phyloP scores from a whole-genome alignment of 139 green algal genomes.

The Coelastrella sp. region DNA sequence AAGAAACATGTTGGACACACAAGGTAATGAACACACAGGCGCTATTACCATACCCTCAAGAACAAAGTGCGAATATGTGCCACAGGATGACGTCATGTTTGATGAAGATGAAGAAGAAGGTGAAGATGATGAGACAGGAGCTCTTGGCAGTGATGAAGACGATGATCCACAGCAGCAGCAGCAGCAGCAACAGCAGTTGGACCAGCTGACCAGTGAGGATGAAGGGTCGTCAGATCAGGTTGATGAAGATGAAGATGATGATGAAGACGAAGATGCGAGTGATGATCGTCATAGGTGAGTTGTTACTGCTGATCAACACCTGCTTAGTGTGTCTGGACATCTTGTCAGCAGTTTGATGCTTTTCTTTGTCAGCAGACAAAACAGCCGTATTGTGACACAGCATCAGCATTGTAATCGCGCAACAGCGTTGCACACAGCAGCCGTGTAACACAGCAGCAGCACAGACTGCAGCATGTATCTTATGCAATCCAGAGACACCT shows the following conservation, averaged over 20 bases:
- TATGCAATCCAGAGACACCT: too few species aligned
- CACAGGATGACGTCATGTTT: conserved; percentile 22
- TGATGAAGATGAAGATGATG: conserved; percentile 48
- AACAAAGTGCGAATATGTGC: background rate
- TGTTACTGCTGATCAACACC: too few species aligned
- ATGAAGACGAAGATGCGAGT: conserved; percentile 53
- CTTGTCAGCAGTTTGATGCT: too few species aligned
- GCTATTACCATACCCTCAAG: too few species aligned
- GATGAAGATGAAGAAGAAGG: conserved; percentile 30
- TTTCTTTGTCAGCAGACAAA: too few species aligned
- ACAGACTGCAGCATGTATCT: background rate
- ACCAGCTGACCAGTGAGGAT: background rate
- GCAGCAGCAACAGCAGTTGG: conserved; percentile 43
- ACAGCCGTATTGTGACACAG: too few species aligned
- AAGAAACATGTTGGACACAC: too few species aligned
- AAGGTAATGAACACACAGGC: too few species aligned
- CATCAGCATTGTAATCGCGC: background rate
- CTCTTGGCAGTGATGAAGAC: conserved; percentile 32
- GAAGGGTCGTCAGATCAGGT: conserved; percentile 52
- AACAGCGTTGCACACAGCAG: too few species aligned
- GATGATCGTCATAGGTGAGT: conserved; percentile 53
- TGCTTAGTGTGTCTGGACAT: too few species aligned
- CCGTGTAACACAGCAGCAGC: background rate
- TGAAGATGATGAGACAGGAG: conserved; percentile 26
- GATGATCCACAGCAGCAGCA: conserved; percentile 22